Evolutionary conservation across 140 eudicot genomes (phyloP).

Genomic region (Stevia rebaudiana): DNA sequence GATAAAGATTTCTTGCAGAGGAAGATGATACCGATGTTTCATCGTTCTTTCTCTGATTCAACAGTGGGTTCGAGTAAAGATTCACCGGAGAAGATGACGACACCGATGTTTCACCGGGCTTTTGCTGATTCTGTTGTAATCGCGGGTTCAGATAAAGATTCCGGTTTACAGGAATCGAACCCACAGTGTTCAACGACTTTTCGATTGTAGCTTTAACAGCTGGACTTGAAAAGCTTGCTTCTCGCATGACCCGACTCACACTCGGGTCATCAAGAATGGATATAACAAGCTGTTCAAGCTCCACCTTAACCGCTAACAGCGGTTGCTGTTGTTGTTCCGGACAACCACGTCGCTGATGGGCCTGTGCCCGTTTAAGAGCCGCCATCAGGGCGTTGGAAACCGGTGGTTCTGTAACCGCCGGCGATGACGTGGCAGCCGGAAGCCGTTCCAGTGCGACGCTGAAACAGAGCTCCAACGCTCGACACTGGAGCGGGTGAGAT

Average conservation of each 20-base stretch:
- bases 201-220: slow-evolving; percentile 95
- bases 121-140: neutral
- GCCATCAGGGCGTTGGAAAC: slow-evolving; percentile 92
- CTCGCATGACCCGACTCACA: slow-evolving; percentile 95
- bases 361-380: slow-evolving; percentile 92
- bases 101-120: no score
- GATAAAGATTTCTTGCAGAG: slow-evolving; percentile 28
- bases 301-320: slow-evolving; percentile 85
- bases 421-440: slow-evolving; percentile 50
- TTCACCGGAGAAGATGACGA: no score
- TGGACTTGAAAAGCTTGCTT: slow-evolving; percentile 91
- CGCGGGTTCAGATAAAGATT: slow-evolving; percentile 58
- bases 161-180: slow-evolving; percentile 32
- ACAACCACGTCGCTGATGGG: slow-evolving; percentile 93
- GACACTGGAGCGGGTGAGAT: slow-evolving; percentile 90
- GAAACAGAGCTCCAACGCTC: slow-evolving; percentile 91
- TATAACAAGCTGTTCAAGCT: slow-evolving; percentile 73
- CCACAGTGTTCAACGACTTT: slow-evolving; percentile 34
- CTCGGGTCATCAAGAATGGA: slow-evolving; percentile 94
- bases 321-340: slow-evolving; percentile 99
- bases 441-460: slow-evolving; percentile 89
- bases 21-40: no score
- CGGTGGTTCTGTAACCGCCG: slow-evolving; percentile 64
- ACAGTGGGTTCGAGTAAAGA: no score
- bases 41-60: no score